phyloP scores from a whole-genome alignment of 2,329 filamentous ascomycete species.

The Chaetothyriales sp. region DNA sequence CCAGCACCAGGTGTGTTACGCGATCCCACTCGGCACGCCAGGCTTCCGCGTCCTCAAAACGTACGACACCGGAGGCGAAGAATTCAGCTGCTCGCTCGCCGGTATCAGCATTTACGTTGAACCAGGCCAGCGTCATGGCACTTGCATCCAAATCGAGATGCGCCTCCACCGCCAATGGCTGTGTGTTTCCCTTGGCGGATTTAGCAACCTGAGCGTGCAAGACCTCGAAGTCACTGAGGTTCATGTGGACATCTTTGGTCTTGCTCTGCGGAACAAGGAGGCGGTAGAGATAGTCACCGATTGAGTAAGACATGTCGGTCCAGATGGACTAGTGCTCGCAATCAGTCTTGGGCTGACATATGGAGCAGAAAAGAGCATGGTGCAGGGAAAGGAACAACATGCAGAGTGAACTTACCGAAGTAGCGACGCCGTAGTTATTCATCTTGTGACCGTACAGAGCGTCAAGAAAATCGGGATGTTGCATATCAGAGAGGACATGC shows the following conservation, averaged over 20 bases:
- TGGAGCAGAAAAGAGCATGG: not conserved
- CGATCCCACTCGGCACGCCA: conserved; percentile 18
- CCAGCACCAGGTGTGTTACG: conserved; percentile 17
- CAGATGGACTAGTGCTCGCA: conserved; percentile 13
- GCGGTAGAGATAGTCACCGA: conserved; percentile 17
- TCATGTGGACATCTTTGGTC: conserved; percentile 18
- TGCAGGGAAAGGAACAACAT: not conserved
- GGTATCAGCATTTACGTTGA: conserved; percentile 15
- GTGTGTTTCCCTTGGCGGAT: too few relatives aligned
- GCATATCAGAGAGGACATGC: conserved; percentile 25
- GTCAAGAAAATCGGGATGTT: conserved; percentile 24
- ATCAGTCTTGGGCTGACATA: conserved; percentile 21
- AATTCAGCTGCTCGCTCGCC: conserved; percentile 15
- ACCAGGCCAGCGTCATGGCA: conserved; percentile 20
- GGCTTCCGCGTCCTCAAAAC: conserved; percentile 13
- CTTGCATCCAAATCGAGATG: conserved; percentile 28
- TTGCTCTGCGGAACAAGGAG: conserved; percentile 7
- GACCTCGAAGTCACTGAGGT: conserved; percentile 28
- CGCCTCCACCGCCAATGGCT: conserved; percentile 22
- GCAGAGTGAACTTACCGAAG: conserved; percentile 8
- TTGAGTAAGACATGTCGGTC: conserved; percentile 19
- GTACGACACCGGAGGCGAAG: conserved; percentile 16
- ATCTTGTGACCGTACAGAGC: conserved; percentile 31
- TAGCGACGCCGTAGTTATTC: conserved; percentile 29
- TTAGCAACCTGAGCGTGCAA: conserved; percentile 19